Base-by-base conservation (phyloP, 1,139 yeast species). In the Kodamaea ohmeri region DNA sequence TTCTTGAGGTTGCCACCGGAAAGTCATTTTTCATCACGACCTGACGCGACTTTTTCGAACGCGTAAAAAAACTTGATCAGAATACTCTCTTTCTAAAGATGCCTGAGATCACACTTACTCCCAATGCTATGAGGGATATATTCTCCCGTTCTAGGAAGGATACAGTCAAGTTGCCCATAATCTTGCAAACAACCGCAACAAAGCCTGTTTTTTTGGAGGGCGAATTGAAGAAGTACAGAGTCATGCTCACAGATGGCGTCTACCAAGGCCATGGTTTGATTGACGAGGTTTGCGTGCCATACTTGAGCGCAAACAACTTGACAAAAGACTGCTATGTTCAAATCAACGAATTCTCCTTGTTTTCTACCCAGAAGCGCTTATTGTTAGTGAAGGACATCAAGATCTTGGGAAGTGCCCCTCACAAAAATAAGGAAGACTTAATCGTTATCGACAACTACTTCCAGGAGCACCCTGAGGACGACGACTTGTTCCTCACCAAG, bases 181-280 rank as follows among this genome's bases (percentile, higher is more conserved):
- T 39, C 6, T 70, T 73, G 7, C 80, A 75, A 51, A 71, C 75
- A 20, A 63, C 71, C 24, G 75, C 76, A 49, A 62, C 71, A 41
- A 75, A 68, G 48, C 70, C 66, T 9, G 64, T 68, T 38, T 60
- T 62, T 28, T 63, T 63, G 45, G 75, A 68, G 14, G 56, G 59
- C 14, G 76, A 77, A 28, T 52, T 61, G 34, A 68, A 71, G 41
- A 66, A 80, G 52, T 65, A 73, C 41, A 67, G 86, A 47, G 63
- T 79, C 33, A 64, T 83, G 63, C 58, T 83, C 38, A 77, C 78
- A 38, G 94, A 83, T 60, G 90, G 92, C 18, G 63, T 61, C 15
- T 79, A 71, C 55, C 67, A 73, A 29, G 68, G 80, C 42, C 86
- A 83, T 51, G 86, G 85, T 1, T 72, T 83, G 36, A 69, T 83